Conservation (phyloP, 1,284 basidiomycete species). For the Cutaneotrichosporon mucoides region DNA sequence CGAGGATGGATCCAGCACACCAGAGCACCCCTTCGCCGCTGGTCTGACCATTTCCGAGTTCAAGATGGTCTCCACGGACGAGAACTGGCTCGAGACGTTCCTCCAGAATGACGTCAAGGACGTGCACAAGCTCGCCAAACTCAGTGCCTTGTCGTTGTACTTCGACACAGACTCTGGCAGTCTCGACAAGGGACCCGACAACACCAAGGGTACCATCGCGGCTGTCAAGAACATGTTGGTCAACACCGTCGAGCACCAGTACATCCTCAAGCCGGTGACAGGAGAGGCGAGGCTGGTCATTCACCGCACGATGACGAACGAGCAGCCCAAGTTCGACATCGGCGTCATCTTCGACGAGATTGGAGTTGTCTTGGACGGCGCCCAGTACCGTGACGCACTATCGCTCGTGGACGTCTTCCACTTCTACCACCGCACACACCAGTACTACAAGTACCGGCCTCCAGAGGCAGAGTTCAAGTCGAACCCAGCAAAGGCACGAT, state of each 20-base stretch:
- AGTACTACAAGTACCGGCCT: slow-evolving; percentile 81
- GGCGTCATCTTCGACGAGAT: slow-evolving; percentile 92
- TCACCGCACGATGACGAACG: slow-evolving; percentile 69
- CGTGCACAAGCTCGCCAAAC: slow-evolving; percentile 89
- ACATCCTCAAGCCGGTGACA: slow-evolving; percentile 91
- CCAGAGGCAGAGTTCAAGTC: slow-evolving; percentile 58
- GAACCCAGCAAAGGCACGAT: slow-evolving; percentile 68
- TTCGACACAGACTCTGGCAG: slow-evolving; percentile 91
- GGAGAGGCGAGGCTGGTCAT: slow-evolving; percentile 88
- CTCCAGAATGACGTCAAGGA: slow-evolving; percentile 84
- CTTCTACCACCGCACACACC: slow-evolving; percentile 82
- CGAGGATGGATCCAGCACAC: slow-evolving; percentile 90
- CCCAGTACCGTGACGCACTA: slow-evolving; percentile 93
- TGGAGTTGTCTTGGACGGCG: slow-evolving; percentile 83
- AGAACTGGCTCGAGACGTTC: slow-evolving; percentile 88
- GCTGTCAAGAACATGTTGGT: slow-evolving; percentile 76
- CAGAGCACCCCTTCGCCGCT: slow-evolving; percentile 92
- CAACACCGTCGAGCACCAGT: slow-evolving; percentile 71
- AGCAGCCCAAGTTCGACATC: slow-evolving; percentile 80
- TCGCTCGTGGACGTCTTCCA: slow-evolving; percentile 97
- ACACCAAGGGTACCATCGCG: slow-evolving; percentile 62
- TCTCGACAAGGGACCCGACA: slow-evolving; percentile 60
- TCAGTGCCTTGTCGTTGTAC: slow-evolving; percentile 86
- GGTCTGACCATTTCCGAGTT: slow-evolving; percentile 91
- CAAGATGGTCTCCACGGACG: slow-evolving; percentile 88